phyloP scores from a whole-genome alignment of 2,329 filamentous ascomycete species.

The Aspergillus fumigatiaffinis region DNA sequence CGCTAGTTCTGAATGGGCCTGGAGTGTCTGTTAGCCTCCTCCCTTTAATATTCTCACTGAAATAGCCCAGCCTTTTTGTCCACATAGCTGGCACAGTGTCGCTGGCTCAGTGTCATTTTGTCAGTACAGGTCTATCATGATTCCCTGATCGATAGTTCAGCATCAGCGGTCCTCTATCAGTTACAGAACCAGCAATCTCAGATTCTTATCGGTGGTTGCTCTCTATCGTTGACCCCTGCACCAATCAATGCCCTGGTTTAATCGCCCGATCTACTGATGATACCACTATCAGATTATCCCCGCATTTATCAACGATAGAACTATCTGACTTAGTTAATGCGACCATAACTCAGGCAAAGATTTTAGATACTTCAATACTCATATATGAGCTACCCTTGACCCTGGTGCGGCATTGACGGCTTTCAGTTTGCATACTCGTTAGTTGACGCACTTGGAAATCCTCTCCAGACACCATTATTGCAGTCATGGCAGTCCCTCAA shows the following conservation, averaged over 20 bases:
- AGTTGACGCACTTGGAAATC: not conserved
- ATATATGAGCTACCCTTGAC: not conserved
- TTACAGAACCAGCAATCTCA: not conserved
- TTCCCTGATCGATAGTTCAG: not conserved
- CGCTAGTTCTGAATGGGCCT: not conserved
- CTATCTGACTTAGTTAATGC: not conserved
- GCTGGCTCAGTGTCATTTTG: not conserved
- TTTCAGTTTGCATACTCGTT: not conserved
- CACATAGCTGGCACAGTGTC: not conserved
- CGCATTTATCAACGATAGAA: conserved; percentile 9
- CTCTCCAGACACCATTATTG: not conserved
- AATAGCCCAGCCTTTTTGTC: not conserved
- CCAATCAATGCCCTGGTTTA: not conserved
- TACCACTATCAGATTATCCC: conserved; percentile 13
- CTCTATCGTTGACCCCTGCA: not conserved
- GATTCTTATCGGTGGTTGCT: not conserved
- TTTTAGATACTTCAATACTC: not conserved
- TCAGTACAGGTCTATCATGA: not conserved
- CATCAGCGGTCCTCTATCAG: not conserved
- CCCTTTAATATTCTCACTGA: not conserved
- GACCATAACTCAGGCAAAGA: not conserved
- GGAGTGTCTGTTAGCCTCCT: not conserved
- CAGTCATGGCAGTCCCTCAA: conserved; percentile 17
- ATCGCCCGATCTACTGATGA: not conserved
- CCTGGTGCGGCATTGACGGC: not conserved